Evolutionary conservation across 345 rosid species (phyloP).

Genomic region (Draba incana): DNA sequence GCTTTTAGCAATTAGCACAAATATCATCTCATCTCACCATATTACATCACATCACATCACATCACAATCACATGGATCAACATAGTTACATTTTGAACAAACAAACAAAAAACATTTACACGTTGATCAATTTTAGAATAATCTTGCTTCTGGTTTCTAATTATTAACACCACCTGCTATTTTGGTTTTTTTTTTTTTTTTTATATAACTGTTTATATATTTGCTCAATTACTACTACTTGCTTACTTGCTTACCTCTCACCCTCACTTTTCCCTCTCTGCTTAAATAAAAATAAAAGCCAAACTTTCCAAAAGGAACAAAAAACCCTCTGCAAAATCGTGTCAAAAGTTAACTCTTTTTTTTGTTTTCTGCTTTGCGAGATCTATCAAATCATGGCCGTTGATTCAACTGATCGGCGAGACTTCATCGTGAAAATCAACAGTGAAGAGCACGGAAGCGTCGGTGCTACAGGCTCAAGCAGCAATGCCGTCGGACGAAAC

Average conservation of each 20-base stretch:
- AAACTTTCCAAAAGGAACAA: background rate
- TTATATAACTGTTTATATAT: slow-evolving; percentile 13
- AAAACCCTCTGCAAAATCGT: background rate
- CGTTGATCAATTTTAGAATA: slow-evolving; percentile 1
- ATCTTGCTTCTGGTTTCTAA: slow-evolving; percentile 6
- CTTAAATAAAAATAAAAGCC: background rate
- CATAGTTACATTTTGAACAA: background rate
- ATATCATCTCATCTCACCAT: slow-evolving; percentile 14
- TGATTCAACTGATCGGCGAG: slow-evolving; percentile 52
- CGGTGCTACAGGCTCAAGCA: slow-evolving; percentile 51
- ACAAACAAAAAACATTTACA: background rate
- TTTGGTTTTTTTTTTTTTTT: background rate
- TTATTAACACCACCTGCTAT: slow-evolving; percentile 10
- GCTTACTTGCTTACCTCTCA: background rate
- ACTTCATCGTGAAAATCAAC: slow-evolving; percentile 48
- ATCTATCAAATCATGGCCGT: slow-evolving; percentile 43
- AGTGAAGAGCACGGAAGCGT: slow-evolving; percentile 31
- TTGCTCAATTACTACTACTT: slow-evolving; percentile 18
- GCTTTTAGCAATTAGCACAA: slow-evolving; percentile 32
- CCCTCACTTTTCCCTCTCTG: slow-evolving; percentile 23
- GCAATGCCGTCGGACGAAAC: slow-evolving; percentile 38
- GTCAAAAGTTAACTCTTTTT: background rate
- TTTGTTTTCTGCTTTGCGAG: background rate
- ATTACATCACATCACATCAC: slow-evolving; percentile 17
- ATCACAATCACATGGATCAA: background rate